phyloP scores from a whole-genome alignment of 495 filamentous ascomycete genomes.

The Filosporella fistucella region DNA sequence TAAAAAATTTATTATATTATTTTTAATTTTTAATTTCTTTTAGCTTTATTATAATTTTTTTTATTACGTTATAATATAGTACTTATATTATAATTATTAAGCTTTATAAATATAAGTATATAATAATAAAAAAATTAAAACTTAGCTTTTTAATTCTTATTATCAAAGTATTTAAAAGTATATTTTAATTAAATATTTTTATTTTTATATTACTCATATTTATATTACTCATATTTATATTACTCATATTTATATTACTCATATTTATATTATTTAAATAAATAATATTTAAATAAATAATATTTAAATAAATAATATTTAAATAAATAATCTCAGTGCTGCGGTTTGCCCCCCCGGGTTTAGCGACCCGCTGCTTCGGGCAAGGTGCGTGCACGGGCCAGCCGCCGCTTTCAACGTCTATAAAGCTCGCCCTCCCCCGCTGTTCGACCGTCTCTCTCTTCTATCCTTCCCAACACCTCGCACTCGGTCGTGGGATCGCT shows the following conservation, averaged over 20 bases:
- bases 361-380: slow-evolving; percentile 11
- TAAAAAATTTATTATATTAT: background rate
- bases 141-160: background rate
- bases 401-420: slow-evolving; percentile 19
- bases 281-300: slow-evolving; percentile 10
- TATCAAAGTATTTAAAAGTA: too few relatives aligned
- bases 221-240: slow-evolving; percentile 4
- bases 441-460: slow-evolving; percentile 12
- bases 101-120: background rate
- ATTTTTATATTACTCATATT: slow-evolving; percentile 3
- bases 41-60: background rate
- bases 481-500: background rate
- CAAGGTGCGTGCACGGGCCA: slow-evolving; percentile 12
- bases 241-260: background rate
- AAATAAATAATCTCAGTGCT: slow-evolving; percentile 15
- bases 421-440: slow-evolving; percentile 9
- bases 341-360: slow-evolving; percentile 14
- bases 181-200: background rate
- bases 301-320: slow-evolving; percentile 5
- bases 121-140: background rate
- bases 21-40: background rate
- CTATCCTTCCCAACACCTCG: slow-evolving; percentile 14
- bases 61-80: background rate
- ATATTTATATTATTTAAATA: slow-evolving; percentile 1
- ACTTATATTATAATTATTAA: background rate